phyloP scores from a whole-genome alignment of 129 eudicot genomes.

The Oenanthe sinensis region DNA sequence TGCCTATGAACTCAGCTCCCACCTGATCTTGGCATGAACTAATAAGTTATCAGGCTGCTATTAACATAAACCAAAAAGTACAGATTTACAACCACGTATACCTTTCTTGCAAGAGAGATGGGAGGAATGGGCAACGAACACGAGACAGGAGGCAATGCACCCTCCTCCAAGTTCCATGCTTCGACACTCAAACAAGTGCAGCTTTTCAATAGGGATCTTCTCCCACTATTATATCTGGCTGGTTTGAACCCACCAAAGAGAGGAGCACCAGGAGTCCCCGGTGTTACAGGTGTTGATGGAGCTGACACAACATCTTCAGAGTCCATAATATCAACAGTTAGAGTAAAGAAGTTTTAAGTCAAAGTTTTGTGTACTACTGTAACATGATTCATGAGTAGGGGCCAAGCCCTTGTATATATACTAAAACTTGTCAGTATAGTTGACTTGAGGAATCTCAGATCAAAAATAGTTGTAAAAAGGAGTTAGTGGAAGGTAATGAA shows the following conservation, averaged over 20 bases:
- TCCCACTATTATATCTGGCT: slow-evolving; percentile 26
- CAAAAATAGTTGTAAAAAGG: slow-evolving; percentile 18
- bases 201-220: slow-evolving; percentile 56
- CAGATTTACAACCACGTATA: slow-evolving; percentile 5
- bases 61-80: neutral
- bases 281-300: slow-evolving; percentile 84
- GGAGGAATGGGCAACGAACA: slow-evolving; percentile 82
- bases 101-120: slow-evolving; percentile 85
- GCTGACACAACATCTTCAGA: slow-evolving; percentile 58
- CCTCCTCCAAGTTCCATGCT: slow-evolving; percentile 65
- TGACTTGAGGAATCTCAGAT: slow-evolving; percentile 51
- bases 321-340: slow-evolving; percentile 29
- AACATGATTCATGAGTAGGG: neutral
- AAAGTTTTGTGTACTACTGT: slow-evolving; percentile 16
- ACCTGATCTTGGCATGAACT: slow-evolving; percentile 39
- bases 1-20: slow-evolving; percentile 92
- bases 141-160: slow-evolving; percentile 61
- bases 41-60: slow-evolving; percentile 1
- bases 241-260: slow-evolving; percentile 65
- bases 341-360: slow-evolving; percentile 9
- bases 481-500: slow-evolving; percentile 33
- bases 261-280: slow-evolving; percentile 92
- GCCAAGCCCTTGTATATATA: slow-evolving; percentile 10
- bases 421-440: slow-evolving; percentile 20
- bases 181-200: slow-evolving; percentile 76